Base-by-base conservation (phyloP, 257 asterid species). In the Ilex asprella region DNA sequence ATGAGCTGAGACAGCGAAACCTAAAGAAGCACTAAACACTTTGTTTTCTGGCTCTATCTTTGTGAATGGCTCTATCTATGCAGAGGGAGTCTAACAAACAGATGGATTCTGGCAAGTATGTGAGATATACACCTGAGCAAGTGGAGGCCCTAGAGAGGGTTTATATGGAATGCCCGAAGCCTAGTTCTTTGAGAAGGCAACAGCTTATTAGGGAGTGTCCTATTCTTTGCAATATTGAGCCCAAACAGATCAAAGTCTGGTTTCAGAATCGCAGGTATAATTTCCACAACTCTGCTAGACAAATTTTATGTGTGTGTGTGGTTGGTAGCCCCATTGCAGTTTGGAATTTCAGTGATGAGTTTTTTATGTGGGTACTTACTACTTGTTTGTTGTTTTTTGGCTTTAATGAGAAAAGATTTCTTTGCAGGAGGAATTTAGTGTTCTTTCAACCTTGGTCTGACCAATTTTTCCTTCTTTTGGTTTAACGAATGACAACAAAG, bases 181-280 rank as follows among this genome's bases (percentile, higher is more conserved):
- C 98, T 3, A 88, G 82, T 62, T 91, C 98, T 64, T 60, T 91
- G 75, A 84, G 94, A 70, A 86, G 98, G 75, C 96, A 91, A 58
- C 98, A 91, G 71, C 88, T 91, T 65, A 91, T 91, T 58, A 71
- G 95, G 68, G 98, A 88, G 60, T 88, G 86, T 55, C 95, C 98
- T 43, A 84, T 86, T 77, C 83, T 91, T 10, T 55, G 86, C n/a
- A 91, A 91, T 76, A 91, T 91, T 78, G 98, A 86, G 76, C 94
- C 96, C 50, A 91, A 91, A 50, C 98, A 91, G 73, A 91, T 91
- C 90, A 91, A 91, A 88, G 98, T 91, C 70, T 91, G 96, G 98
- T 91, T 91, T 78, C 98, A 91, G 75, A 91, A 91, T 69, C 80
- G 98, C 57, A 86, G 98, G 98, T 91, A 78, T 43, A 12, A 9